Percentiles rank a stretch among this genome's conserved stretches.
Evolutionary conservation across 2,329 filamentous ascomycete species (phyloP).

Genomic region (Epichloe glyceriae): DNA sequence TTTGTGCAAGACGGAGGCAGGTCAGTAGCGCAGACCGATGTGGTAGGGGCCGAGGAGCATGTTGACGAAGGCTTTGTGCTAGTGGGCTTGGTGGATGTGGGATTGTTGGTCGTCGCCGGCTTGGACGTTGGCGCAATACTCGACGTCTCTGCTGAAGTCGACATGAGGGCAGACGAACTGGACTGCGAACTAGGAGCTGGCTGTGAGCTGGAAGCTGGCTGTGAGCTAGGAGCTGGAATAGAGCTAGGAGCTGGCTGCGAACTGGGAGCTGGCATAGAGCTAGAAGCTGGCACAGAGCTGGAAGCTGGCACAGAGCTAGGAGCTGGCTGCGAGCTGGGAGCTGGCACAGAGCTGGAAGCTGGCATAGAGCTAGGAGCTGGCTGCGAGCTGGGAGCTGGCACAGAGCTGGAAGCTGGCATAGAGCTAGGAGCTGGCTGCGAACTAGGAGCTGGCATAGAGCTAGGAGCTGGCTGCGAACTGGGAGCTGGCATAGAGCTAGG

Average conservation of each 20-base stretch:
- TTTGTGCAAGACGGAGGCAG: slow-evolving; percentile 1
- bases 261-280: background rate
- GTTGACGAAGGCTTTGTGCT: background rate
- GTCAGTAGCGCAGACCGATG: background rate
- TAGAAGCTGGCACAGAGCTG: no score
- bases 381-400: no score
- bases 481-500: no score
- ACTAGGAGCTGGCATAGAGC: no score
- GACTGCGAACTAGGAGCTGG: background rate
- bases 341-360: no score
- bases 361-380: no score
- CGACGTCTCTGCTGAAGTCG: background rate
- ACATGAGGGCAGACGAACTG: background rate
- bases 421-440: no score
- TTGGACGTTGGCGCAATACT: background rate
- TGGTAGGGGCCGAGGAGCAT: background rate
- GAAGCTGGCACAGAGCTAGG: no score
- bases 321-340: no score
- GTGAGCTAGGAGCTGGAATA: background rate
- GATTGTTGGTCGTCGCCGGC: background rate
- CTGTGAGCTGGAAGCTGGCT: background rate
- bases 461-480: no score
- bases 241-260: background rate
- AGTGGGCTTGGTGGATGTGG: background rate
- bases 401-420: no score